These are phyloP conservation scores for Kazachstania viticola DNA, from an alignment of 805 yeast species.

Conservation along the genomic window DNA sequence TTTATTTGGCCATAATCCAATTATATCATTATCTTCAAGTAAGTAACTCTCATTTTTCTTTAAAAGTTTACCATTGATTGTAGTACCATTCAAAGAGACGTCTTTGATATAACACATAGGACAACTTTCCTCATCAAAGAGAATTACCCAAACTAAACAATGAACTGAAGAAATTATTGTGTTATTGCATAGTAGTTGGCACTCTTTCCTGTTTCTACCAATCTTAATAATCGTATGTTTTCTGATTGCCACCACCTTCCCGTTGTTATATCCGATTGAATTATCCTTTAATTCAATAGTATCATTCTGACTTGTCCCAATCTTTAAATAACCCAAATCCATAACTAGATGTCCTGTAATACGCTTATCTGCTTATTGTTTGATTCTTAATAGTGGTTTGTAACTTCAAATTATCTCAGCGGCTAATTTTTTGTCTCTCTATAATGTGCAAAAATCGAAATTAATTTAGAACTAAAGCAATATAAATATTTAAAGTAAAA, in stretches of 20 bases:
- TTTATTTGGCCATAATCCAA: conserved; percentile 25
- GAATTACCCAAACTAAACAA: conserved; percentile 36
- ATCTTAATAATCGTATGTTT: conserved; percentile 30
- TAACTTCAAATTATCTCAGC: too few relatives aligned
- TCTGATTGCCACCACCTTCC: conserved; percentile 11
- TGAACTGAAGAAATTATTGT: conserved; percentile 36
- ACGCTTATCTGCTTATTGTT: neutral
- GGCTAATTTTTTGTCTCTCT: too few relatives aligned
- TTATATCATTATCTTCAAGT: conserved; percentile 30
- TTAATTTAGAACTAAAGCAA: too few relatives aligned
- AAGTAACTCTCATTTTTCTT: conserved; percentile 26
- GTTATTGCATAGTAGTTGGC: conserved; percentile 27
- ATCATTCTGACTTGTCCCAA: conserved; percentile 2
- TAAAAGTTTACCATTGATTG: conserved; percentile 29
- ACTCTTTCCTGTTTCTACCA: conserved; percentile 32
- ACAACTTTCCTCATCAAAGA: conserved; percentile 37
- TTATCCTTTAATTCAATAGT: too few relatives aligned
- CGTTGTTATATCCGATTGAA: too few relatives aligned
- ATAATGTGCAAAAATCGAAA: too few relatives aligned
- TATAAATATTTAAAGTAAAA: too few relatives aligned
- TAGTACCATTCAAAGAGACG: conserved; percentile 40
- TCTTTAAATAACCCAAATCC: conserved; percentile 14
- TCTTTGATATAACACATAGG: conserved; percentile 42
- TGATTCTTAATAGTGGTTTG: too few relatives aligned
- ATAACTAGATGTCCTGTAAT: too few relatives aligned